phyloP scores from a whole-genome alignment of 2,329 filamentous ascomycete genomes.

The Aurifilum marmelostoma region DNA sequence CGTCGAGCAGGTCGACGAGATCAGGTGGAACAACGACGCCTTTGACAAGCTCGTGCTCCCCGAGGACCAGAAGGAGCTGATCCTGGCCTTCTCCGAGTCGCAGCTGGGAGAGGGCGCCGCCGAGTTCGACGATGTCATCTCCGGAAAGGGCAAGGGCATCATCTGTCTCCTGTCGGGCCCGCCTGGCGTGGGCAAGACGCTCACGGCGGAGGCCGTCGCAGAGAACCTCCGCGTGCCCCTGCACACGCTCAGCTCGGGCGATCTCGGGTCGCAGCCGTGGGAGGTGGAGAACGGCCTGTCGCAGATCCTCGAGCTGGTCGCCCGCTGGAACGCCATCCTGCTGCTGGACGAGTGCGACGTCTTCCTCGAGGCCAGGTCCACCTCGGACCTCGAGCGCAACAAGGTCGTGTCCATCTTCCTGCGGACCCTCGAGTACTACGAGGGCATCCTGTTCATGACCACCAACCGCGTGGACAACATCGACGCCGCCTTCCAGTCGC shows the following conservation, averaged over 20 bases:
- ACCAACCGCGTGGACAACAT: conserved; percentile 51
- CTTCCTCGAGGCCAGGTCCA: conserved; percentile 45
- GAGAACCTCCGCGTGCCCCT: conserved; percentile 54
- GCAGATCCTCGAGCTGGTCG: conserved; percentile 72
- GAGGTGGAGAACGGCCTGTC: conserved; percentile 68
- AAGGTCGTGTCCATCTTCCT: conserved; percentile 45
- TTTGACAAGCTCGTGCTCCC: conserved; percentile 55
- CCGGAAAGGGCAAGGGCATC: conserved; percentile 55
- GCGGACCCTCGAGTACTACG: conserved; percentile 51
- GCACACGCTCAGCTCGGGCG: conserved; percentile 63
- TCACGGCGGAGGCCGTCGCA: conserved; percentile 53
- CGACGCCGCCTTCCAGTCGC: conserved; percentile 51
- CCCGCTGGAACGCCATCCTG: conserved; percentile 72
- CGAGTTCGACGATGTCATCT: conserved; percentile 55
- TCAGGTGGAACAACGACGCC: conserved; percentile 52
- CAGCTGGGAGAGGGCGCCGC: conserved; percentile 47
- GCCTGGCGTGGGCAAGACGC: conserved; percentile 55
- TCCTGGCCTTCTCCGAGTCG: conserved; percentile 53
- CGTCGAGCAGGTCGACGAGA: conserved; percentile 48
- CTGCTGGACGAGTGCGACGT: conserved; percentile 73
- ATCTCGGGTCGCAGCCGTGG: conserved; percentile 68
- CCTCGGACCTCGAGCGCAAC: conserved; percentile 44
- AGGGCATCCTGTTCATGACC: conserved; percentile 53
- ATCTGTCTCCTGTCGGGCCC: conserved; percentile 53
- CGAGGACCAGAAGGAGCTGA: conserved; percentile 53